These are phyloP conservation scores for Cochlearia excelsa DNA, from an alignment of 345 rosid genomes.

Conservation along the genomic window DNA sequence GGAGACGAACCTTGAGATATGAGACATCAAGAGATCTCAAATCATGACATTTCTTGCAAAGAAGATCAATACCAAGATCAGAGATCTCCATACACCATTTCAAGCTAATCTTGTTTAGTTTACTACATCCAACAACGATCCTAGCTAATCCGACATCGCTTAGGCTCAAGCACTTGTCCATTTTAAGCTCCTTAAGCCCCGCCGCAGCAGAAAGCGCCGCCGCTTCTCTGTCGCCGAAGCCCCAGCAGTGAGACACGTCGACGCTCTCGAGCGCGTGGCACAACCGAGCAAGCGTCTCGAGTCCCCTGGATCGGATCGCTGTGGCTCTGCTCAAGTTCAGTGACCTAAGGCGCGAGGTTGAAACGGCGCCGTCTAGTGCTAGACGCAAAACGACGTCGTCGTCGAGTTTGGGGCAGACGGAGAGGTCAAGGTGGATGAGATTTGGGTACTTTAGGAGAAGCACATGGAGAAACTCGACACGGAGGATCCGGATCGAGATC, in stretches of 20 bases:
- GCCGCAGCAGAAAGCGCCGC: constrained; percentile 66
- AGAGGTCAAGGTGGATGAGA: constrained; percentile 64
- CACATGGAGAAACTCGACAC: constrained; percentile 53
- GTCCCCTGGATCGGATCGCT: constrained; percentile 57
- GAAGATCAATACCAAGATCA: constrained; percentile 75
- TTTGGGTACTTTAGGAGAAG: constrained; percentile 51
- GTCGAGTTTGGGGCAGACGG: constrained; percentile 71
- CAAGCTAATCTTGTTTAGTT: constrained; percentile 70
- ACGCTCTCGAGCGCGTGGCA: constrained; percentile 59
- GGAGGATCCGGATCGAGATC: constrained; percentile 55
- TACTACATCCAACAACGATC: constrained; percentile 64
- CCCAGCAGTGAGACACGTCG: constrained; percentile 71
- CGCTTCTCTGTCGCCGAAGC: constrained; percentile 78
- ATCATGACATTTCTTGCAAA: constrained; percentile 65
- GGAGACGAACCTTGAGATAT: constrained; percentile 66
- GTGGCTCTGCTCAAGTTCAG: constrained; percentile 61
- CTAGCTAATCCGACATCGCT: constrained; percentile 87
- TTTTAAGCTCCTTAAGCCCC: constrained; percentile 59
- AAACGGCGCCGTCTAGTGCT: constrained; percentile 27
- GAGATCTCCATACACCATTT: constrained; percentile 95
- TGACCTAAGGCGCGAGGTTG: constrained; percentile 38
- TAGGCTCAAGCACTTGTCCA: constrained; percentile 80
- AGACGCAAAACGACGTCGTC: constrained; percentile 53
- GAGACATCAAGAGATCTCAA: constrained; percentile 76
- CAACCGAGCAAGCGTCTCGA: constrained; percentile 54